Conservation (phyloP, 2,329 filamentous ascomycete species). For the Ophiocordyceps camponoti-leonardi region DNA sequence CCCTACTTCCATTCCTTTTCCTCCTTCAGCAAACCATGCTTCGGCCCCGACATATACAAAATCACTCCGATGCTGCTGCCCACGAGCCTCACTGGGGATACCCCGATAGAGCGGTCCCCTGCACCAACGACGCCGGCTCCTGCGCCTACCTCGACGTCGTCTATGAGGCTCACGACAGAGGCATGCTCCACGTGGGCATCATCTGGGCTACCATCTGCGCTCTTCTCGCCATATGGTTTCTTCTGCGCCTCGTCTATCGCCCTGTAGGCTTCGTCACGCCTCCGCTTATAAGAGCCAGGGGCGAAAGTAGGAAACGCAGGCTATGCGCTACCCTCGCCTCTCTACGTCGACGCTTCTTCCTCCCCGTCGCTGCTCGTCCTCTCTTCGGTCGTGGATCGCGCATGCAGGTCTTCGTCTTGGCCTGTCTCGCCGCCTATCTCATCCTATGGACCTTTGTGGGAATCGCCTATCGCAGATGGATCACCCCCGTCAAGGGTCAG, state of each 20-base stretch:
- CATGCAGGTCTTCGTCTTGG: conserved; percentile 46
- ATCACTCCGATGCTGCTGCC: conserved; percentile 16
- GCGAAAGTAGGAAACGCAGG: conserved; percentile 6
- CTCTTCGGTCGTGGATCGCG: conserved; percentile 53
- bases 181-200: conserved; percentile 32
- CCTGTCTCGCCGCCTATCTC: conserved; percentile 42
- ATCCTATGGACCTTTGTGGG: conserved; percentile 52
- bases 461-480: conserved; percentile 50
- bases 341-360: conserved; percentile 30
- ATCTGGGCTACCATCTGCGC: conserved; percentile 29
- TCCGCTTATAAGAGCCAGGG: conserved; percentile 1
- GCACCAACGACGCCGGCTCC: conserved; percentile 26
- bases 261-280: conserved; percentile 5
- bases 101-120: conserved; percentile 24
- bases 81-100: conserved; percentile 29
- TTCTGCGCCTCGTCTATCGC: conserved; percentile 7
- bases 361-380: conserved; percentile 37
- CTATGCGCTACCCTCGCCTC: conserved; percentile 21
- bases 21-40: neutral
- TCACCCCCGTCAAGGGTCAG: conserved; percentile 45
- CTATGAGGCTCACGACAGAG: conserved; percentile 28
- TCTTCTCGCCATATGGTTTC: conserved; percentile 25
- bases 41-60: conserved; percentile 21
- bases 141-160: conserved; percentile 34
- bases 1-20: conserved; percentile 13